Evolutionary conservation across 1,139 yeast genomes (phyloP).

Genomic region (Geotrichum carabidarum): DNA sequence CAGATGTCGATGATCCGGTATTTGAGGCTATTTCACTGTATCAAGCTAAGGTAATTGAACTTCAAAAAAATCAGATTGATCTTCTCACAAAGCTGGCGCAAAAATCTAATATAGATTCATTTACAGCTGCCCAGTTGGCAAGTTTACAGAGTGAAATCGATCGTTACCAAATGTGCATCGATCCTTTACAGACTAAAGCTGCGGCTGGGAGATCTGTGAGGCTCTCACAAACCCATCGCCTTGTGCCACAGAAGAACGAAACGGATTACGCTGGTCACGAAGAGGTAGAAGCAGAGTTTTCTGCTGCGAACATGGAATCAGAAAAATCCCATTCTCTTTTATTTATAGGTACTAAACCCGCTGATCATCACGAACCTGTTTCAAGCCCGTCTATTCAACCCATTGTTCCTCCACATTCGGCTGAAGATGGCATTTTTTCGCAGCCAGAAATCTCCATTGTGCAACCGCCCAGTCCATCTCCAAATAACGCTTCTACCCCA

Average conservation of each 20-base stretch:
- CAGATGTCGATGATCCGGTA: constrained; percentile 1
- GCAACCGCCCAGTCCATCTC: neutral
- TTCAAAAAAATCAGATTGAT: constrained; percentile 9
- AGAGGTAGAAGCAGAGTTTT: neutral
- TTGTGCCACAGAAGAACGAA: neutral
- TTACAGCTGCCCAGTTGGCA: neutral
- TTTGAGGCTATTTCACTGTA: constrained; percentile 6
- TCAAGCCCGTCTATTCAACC: neutral
- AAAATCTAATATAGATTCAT: neutral
- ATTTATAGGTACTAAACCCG: neutral
- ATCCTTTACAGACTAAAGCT: neutral
- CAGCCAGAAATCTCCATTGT: neutral
- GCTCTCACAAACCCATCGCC: neutral
- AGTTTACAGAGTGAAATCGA: constrained; percentile 8
- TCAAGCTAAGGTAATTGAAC: constrained; percentile 13
- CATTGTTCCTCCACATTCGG: neutral
- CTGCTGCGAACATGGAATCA: neutral
- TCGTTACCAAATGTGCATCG: constrained; percentile 1
- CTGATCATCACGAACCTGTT: neutral
- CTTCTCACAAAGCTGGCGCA: neutral
- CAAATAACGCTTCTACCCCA: neutral
- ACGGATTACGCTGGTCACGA: neutral
- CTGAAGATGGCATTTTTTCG: neutral
- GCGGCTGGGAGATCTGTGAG: neutral
- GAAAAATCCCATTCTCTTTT: neutral